Percentiles rank a stretch among this genome's conserved stretches.
Conservation (phyloP, 768 basidiomycete species). For the Dacryopinax spathularia region DNA sequence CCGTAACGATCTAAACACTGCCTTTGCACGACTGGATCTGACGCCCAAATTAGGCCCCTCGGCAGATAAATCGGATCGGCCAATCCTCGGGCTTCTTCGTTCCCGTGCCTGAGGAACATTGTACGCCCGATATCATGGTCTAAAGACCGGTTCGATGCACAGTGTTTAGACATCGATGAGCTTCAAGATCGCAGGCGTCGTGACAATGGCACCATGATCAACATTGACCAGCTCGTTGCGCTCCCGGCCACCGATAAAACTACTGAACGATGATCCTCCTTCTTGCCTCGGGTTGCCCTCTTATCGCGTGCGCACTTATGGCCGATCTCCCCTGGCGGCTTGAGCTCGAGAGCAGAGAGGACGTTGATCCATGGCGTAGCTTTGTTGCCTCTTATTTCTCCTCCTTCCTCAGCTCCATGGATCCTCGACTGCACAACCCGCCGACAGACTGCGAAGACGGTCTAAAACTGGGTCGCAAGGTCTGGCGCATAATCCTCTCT, state of each 20-base stretch:
- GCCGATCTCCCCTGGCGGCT: not conserved
- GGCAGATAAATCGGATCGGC: not conserved
- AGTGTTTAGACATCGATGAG: no score
- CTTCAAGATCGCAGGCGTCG: no score
- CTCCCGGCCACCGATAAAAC: no score
- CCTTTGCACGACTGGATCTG: not conserved
- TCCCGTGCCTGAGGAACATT: no score
- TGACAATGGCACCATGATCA: no score
- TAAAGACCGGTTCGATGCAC: no score
- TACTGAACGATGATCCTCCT: not conserved
- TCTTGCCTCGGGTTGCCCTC: not conserved
- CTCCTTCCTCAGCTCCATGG: not conserved
- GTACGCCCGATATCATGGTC: no score
- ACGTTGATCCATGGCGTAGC: not conserved
- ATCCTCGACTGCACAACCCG: not conserved
- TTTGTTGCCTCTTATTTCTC: not conserved
- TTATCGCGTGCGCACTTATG: not conserved
- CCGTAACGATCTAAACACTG: not conserved
- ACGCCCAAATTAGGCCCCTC: no score
- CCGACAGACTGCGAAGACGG: not conserved
- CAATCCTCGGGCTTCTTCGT: not conserved
- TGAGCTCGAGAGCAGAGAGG: not conserved
- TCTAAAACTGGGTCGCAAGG: not conserved
- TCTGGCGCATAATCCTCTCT: not conserved
- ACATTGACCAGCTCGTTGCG: no score